Evolutionary conservation across 1,139 yeast species (phyloP).

Genomic region (Debaryomyces nepalensis): DNA sequence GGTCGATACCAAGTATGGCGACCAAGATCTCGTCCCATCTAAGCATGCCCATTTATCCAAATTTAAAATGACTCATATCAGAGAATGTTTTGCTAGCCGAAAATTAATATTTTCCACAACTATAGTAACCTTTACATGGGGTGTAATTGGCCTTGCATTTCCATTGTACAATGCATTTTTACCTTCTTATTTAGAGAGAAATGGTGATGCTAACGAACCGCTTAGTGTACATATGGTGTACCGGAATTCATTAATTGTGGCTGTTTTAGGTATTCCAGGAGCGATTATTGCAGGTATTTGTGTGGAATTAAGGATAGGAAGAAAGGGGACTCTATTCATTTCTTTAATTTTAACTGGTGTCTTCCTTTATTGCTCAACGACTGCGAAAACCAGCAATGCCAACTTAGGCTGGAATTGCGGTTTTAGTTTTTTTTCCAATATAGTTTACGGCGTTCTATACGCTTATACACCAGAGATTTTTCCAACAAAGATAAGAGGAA

Average conservation of each 20-base stretch:
- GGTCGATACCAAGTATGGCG: slow-evolving; percentile 28
- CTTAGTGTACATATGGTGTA: slow-evolving; percentile 42
- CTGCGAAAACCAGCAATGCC: slow-evolving; percentile 44
- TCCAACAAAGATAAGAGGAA: slow-evolving; percentile 45
- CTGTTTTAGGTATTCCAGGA: slow-evolving; percentile 49
- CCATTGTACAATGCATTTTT: slow-evolving; percentile 51
- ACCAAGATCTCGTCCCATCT: slow-evolving; percentile 3
- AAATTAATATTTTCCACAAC: slow-evolving; percentile 38
- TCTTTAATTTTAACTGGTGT: slow-evolving; percentile 45
- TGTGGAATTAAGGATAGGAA: slow-evolving; percentile 44
- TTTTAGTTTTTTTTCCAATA: slow-evolving; percentile 45
- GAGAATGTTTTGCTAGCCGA: slow-evolving; percentile 41
- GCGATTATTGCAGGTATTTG: slow-evolving; percentile 43
- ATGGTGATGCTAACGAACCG: slow-evolving; percentile 37
- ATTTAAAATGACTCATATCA: slow-evolving; percentile 33
- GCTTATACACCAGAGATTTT: slow-evolving; percentile 53
- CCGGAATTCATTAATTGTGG: slow-evolving; percentile 44
- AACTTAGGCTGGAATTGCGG: slow-evolving; percentile 51
- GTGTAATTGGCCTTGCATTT: slow-evolving; percentile 49
- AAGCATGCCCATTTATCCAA: slow-evolving; percentile 15
- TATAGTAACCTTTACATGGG: slow-evolving; percentile 46
- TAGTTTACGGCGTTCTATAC: slow-evolving; percentile 50
- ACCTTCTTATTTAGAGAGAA: slow-evolving; percentile 43
- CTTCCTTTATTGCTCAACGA: slow-evolving; percentile 45
- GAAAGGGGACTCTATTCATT: slow-evolving; percentile 43